Evolutionary conservation across 352 stramenopile genomes (phyloP).

Genomic region (Paralagenidium karlingii): DNA sequence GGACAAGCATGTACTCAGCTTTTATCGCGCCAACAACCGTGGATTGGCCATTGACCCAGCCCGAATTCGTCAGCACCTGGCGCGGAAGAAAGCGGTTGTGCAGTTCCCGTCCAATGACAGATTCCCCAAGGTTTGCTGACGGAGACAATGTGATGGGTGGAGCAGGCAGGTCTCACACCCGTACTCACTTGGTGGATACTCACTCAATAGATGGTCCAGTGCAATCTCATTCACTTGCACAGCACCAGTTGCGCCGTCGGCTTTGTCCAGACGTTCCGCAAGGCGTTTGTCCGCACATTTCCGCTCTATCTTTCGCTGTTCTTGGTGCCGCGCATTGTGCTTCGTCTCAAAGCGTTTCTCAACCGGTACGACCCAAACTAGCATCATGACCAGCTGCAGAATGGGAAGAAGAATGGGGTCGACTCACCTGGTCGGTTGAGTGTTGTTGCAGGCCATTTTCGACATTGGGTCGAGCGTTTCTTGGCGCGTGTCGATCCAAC

Average conservation of each 20-base stretch:
- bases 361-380: too few species aligned
- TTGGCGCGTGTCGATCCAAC: conserved; percentile 64
- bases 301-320: conserved; percentile 78
- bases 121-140: conserved; percentile 2
- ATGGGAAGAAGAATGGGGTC: neutral
- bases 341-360: conserved; percentile 74
- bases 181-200: too few species aligned
- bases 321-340: conserved; percentile 69
- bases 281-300: conserved; percentile 49
- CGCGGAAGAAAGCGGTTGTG: too few species aligned
- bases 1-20: conserved; percentile 38
- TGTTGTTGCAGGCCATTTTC: too few species aligned
- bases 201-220: conserved; percentile 51
- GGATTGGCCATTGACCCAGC: conserved; percentile 20
- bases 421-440: conserved; percentile 1
- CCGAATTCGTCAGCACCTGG: too few species aligned
- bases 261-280: conserved; percentile 33
- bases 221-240: conserved; percentile 44
- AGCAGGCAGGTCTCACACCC: too few species aligned
- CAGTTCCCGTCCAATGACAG: conserved; percentile 1
- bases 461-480: conserved; percentile 35
- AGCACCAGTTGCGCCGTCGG: conserved; percentile 31
- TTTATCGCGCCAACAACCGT: conserved; percentile 52
- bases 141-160: too few species aligned
- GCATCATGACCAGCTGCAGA: too few species aligned